These are phyloP conservation scores for Aspergillus aculeatinus DNA, from an alignment of 2,329 filamentous ascomycete genomes.

Conservation along the genomic window DNA sequence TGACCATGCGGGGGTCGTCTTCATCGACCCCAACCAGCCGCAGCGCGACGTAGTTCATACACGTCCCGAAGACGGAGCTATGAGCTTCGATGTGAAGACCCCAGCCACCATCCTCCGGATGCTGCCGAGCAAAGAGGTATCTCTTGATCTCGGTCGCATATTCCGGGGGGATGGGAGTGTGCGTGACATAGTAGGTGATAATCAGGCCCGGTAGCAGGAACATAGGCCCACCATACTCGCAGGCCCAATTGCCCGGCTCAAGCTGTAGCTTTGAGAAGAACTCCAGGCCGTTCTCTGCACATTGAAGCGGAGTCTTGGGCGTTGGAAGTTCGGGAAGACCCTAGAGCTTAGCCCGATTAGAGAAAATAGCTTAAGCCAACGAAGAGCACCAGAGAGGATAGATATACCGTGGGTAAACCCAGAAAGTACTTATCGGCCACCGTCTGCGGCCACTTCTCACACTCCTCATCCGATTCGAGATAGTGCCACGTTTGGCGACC, in stretches of 20 bases:
- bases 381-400: constrained; percentile 14
- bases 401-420: constrained; percentile 70
- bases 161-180: constrained; percentile 77
- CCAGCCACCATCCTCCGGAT: constrained; percentile 93
- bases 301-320: constrained; percentile 70
- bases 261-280: constrained; percentile 92
- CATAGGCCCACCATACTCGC: constrained; percentile 97
- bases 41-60: constrained; percentile 80
- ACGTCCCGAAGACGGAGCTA: constrained; percentile 85
- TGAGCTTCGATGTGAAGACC: constrained; percentile 93
- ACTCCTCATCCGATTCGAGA: constrained; percentile 68
- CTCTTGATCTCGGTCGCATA: constrained; percentile 87
- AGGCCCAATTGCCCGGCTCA: constrained; percentile 88
- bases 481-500: constrained; percentile 96
- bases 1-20: constrained; percentile 81
- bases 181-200: constrained; percentile 82
- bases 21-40: constrained; percentile 79
- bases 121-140: constrained; percentile 81
- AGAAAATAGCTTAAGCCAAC: constrained; percentile 5
- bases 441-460: constrained; percentile 78
- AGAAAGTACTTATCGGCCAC: constrained; percentile 87
- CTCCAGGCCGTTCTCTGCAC: constrained; percentile 76
- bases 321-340: constrained; percentile 69
- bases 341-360: constrained; percentile 47
- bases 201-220: constrained; percentile 87